Evolutionary conservation across 768 basidiomycete genomes (phyloP).

Genomic region (Suillus variegatus): DNA sequence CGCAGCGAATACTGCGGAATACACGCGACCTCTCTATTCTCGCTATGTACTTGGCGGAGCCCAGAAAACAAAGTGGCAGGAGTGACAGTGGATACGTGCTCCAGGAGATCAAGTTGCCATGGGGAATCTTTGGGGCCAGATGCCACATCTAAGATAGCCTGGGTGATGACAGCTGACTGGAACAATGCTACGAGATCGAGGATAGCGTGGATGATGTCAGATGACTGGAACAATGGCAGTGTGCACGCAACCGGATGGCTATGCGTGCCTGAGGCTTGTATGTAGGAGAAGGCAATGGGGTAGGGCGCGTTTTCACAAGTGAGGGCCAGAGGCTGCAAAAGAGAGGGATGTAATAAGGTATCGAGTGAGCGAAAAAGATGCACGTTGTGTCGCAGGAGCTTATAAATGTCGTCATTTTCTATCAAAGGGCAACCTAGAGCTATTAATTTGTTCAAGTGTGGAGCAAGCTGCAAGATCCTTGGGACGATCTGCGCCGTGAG

Average conservation of each 20-base stretch:
- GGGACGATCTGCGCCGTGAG: neutral
- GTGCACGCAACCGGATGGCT: neutral
- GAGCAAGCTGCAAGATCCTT: neutral
- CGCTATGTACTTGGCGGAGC: neutral
- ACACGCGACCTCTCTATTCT: neutral
- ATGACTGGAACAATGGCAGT: neutral
- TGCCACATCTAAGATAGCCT: neutral
- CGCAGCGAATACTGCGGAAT: neutral
- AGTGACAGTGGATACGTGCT: neutral
- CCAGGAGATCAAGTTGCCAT: neutral
- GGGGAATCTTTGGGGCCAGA: neutral
- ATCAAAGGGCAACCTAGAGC: neutral
- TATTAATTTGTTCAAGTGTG: neutral
- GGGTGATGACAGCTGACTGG: neutral
- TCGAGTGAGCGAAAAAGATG: neutral
- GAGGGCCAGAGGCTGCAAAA: neutral
- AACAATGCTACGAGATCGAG: neutral
- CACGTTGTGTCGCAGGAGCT: neutral
- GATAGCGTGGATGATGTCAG: neutral
- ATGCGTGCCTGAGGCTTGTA: neutral
- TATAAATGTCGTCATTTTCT: neutral
- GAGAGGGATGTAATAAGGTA: neutral
- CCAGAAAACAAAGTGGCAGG: neutral
- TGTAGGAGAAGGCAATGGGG: neutral
- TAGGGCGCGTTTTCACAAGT: neutral